A percentile compares a stretch with the other conserved stretches of the same genome.
Conservation (phyloP, 2,329 filamentous ascomycete genomes). For the Plenodomus lindquistii region DNA sequence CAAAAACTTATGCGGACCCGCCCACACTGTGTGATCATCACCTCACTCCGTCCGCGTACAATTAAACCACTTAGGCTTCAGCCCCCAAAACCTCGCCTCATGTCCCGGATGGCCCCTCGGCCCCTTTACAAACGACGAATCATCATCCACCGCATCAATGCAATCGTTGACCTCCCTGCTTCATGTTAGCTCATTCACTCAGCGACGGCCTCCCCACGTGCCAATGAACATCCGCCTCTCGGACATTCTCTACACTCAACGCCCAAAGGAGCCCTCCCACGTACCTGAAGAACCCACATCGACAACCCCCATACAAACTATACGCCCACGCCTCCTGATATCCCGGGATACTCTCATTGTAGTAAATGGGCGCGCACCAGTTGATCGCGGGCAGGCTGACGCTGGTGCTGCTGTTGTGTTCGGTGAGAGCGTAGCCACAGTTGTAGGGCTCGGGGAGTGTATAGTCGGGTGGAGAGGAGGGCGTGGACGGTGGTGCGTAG, state of each 20-base stretch:
- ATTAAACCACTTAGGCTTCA: background rate
- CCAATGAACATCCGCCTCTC: too few relatives aligned
- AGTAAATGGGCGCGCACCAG: slow-evolving; percentile 9
- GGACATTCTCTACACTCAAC: too few relatives aligned
- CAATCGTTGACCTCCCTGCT: background rate
- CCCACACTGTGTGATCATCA: too few relatives aligned
- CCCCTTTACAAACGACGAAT: background rate
- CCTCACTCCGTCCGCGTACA: too few relatives aligned
- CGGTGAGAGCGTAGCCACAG: slow-evolving; percentile 17
- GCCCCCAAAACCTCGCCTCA: background rate
- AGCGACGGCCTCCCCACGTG: too few relatives aligned
- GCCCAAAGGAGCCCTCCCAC: too few relatives aligned
- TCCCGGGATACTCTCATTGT: slow-evolving; percentile 9
- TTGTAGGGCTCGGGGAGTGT: slow-evolving; percentile 6
- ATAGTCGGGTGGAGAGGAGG: background rate
- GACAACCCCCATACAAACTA: slow-evolving; percentile 9
- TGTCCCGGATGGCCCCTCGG: background rate
- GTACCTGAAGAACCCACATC: slow-evolving; percentile 11
- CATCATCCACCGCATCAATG: background rate
- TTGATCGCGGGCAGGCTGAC: slow-evolving; percentile 8
- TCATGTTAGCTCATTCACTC: too few relatives aligned
- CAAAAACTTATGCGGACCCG: too few relatives aligned
- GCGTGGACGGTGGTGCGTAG: background rate
- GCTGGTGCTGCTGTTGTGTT: slow-evolving; percentile 11
- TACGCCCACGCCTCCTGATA: slow-evolving; percentile 14